Evolutionary conservation across 371 early-diverging fungal species (phyloP).

Genomic region (Vairimorpha necatrix): DNA sequence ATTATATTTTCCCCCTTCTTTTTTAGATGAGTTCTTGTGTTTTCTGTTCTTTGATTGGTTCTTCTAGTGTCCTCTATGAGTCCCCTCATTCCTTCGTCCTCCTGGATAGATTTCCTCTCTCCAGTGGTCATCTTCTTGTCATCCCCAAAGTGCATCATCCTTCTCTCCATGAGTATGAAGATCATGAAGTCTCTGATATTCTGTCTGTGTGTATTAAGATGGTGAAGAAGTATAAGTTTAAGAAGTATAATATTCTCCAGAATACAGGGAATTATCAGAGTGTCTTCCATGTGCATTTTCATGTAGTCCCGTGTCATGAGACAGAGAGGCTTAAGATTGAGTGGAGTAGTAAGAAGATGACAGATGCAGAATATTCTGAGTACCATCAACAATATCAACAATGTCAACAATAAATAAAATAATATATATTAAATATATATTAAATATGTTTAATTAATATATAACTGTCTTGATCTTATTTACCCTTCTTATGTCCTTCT

Average conservation of each 20-base stretch:
- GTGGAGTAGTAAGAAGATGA: slow-evolving; percentile 7
- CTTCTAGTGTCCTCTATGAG: slow-evolving; percentile 49
- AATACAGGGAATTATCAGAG: slow-evolving; percentile 62
- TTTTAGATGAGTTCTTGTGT: slow-evolving; percentile 42
- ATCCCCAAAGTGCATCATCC: slow-evolving; percentile 59
- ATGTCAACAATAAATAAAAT: not conserved
- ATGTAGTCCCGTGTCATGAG: slow-evolving; percentile 56
- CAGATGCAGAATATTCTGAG: slow-evolving; percentile 26
- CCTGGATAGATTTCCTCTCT: slow-evolving; percentile 59
- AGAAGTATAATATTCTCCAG: slow-evolving; percentile 63
- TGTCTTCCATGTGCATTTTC: slow-evolving; percentile 64
- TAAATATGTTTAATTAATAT: not conserved
- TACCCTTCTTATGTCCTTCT: too few relatives aligned
- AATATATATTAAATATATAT: not conserved
- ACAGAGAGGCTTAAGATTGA: slow-evolving; percentile 37
- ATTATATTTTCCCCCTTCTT: too few relatives aligned
- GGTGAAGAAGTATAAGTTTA: slow-evolving; percentile 37
- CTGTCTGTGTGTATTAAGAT: slow-evolving; percentile 37
- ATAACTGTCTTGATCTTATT: not conserved
- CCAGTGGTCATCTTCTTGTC: slow-evolving; percentile 60
- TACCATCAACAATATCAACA: not conserved
- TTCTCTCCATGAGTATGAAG: slow-evolving; percentile 41
- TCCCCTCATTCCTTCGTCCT: slow-evolving; percentile 46
- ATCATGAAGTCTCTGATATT: slow-evolving; percentile 35
- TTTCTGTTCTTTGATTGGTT: slow-evolving; percentile 55